Percentiles rank a stretch among this genome's conserved stretches.
phyloP scores from a whole-genome alignment of 2,329 filamentous ascomycete species.

The Akanthomyces lecanii region DNA sequence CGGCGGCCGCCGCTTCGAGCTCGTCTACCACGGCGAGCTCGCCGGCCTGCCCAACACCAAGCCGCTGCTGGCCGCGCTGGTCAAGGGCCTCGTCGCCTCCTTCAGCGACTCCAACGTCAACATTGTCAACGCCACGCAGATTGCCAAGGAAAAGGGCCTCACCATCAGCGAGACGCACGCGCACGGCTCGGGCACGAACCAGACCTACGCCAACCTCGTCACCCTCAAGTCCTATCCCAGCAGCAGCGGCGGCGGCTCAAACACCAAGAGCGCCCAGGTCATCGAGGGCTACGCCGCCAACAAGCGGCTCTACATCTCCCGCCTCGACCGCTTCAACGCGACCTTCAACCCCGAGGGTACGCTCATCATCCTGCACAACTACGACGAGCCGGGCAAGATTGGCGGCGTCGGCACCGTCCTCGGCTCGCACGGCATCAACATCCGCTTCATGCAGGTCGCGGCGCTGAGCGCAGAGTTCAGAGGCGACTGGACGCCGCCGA shows the following conservation, averaged over 20 bases:
- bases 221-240: constrained; percentile 56
- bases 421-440: constrained; percentile 69
- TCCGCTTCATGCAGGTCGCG: constrained; percentile 74
- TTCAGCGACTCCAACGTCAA: constrained; percentile 70
- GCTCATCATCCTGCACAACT: constrained; percentile 75
- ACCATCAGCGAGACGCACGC: constrained; percentile 70
- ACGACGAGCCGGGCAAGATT: constrained; percentile 78
- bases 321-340: constrained; percentile 68
- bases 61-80: constrained; percentile 71
- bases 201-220: constrained; percentile 66
- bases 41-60: constrained; percentile 69
- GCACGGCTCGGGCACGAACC: constrained; percentile 51
- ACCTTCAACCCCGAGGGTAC: constrained; percentile 71
- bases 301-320: constrained; percentile 63
- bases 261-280: constrained; percentile 34
- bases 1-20: constrained; percentile 66
- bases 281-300: constrained; percentile 65
- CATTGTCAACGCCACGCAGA: constrained; percentile 74
- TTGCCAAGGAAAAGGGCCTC: constrained; percentile 74
- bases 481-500: constrained; percentile 29
- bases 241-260: constrained; percentile 16
- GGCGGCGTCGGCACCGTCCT: constrained; percentile 70
- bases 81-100: constrained; percentile 69
- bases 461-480: constrained; percentile 36
- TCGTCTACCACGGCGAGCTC: constrained; percentile 73